Conservation (phyloP, 225 moss, liverwort and hornwort genomes). For the Climacium dendroides region DNA sequence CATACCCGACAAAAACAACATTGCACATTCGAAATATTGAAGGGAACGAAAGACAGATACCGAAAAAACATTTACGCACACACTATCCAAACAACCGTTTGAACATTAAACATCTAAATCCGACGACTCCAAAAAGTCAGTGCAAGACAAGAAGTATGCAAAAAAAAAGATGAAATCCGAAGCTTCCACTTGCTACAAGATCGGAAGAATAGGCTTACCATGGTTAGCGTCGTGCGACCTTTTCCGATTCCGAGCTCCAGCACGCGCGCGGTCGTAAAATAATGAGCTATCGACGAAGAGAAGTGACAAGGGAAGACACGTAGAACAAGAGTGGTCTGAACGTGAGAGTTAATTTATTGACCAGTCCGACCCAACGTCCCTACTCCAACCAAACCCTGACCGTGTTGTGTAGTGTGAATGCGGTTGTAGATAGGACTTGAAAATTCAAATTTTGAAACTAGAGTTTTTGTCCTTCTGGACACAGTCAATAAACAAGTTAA, state of each 20-base stretch:
- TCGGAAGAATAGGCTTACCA: neutral
- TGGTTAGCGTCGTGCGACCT: neutral
- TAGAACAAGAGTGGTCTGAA: no score
- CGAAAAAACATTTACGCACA: neutral
- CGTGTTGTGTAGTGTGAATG: no score
- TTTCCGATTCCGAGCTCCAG: neutral
- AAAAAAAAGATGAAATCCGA: neutral
- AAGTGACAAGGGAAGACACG: no score
- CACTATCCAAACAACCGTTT: neutral
- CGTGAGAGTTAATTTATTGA: no score
- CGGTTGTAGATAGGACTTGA: no score
- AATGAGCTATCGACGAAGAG: neutral
- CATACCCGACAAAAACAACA: neutral
- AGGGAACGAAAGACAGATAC: neutral
- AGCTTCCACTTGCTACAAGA: neutral
- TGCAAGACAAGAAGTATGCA: neutral
- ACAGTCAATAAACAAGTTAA: no score
- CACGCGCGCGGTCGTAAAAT: neutral
- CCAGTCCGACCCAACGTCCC: no score
- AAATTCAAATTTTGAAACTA: no score
- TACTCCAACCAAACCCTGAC: no score
- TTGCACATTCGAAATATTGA: neutral
- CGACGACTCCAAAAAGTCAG: neutral
- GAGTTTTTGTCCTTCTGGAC: no score
- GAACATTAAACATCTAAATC: neutral